phyloP scores from a whole-genome alignment of 2,329 filamentous ascomycete genomes.

The Botrytis hyacinthi region DNA sequence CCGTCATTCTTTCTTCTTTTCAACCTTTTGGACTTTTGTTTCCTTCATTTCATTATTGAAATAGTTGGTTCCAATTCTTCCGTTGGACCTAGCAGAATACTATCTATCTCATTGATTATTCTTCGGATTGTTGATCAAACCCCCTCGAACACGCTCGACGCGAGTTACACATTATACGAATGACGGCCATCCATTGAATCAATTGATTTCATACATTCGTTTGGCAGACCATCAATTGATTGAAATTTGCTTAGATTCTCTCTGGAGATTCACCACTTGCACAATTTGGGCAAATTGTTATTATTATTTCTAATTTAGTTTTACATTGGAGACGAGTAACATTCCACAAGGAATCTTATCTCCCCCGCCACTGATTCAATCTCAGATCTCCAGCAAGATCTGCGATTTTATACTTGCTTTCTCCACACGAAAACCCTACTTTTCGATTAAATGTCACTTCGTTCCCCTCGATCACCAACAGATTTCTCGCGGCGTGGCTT shows the following conservation, averaged over 20 bases:
- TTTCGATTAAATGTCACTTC: constrained; percentile 32
- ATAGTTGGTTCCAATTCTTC: background rate
- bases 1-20: background rate
- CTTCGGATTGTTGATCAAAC: background rate
- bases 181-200: constrained; percentile 6
- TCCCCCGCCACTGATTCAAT: background rate
- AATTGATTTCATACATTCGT: constrained; percentile 10
- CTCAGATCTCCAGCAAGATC: background rate
- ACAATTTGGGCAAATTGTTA: background rate
- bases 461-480: constrained; percentile 31
- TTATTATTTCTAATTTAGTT: background rate
- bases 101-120: background rate
- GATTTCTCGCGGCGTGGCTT: constrained; percentile 34
- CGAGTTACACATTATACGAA: background rate
- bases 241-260: background rate
- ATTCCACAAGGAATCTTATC: constrained; percentile 6
- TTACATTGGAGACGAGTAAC: background rate
- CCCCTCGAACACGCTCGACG: constrained; percentile 6
- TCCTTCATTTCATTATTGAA: background rate
- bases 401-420: background rate
- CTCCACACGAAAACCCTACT: background rate
- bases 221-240: constrained; percentile 5
- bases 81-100: background rate
- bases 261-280: background rate
- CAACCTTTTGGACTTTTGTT: constrained; percentile 1